A percentile compares a stretch with the other conserved stretches of the same genome.
phyloP scores from a whole-genome alignment of 2,329 filamentous ascomycete species.

The Fusarium liriodendri region DNA sequence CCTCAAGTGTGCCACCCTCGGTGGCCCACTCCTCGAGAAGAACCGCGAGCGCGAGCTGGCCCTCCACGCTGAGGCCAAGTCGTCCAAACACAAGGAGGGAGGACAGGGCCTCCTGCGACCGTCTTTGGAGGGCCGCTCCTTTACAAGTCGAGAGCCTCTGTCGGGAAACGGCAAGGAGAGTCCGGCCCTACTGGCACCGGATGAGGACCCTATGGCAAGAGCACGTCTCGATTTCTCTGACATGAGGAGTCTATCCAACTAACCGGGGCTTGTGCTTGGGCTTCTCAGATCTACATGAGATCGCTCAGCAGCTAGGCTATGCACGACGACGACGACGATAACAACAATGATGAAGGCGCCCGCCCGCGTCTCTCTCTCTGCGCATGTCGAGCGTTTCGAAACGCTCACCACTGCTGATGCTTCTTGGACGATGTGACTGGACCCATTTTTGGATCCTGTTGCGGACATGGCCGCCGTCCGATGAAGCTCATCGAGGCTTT shows the following conservation, averaged over 20 bases:
- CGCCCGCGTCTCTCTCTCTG: not conserved
- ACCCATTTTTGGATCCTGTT: not conserved
- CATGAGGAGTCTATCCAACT: conserved; percentile 53
- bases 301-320: conserved; percentile 40
- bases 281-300: conserved; percentile 45
- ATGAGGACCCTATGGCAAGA: conserved; percentile 61
- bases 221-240: conserved; percentile 58
- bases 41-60: conserved; percentile 71
- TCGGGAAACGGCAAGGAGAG: conserved; percentile 67
- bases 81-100: conserved; percentile 53
- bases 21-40: conserved; percentile 83
- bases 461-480: not conserved
- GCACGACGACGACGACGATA: not conserved
- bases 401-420: not conserved
- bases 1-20: conserved; percentile 93
- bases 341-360: not conserved
- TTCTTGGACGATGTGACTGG: not conserved
- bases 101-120: conserved; percentile 52
- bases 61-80: conserved; percentile 62
- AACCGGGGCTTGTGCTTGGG: conserved; percentile 30
- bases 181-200: conserved; percentile 66
- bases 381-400: conserved; percentile 4
- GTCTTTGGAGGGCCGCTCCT: conserved; percentile 68
- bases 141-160: conserved; percentile 75
- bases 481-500: not conserved